Conservation (phyloP, 805 yeast species). For the Yamadazyma sp. region DNA sequence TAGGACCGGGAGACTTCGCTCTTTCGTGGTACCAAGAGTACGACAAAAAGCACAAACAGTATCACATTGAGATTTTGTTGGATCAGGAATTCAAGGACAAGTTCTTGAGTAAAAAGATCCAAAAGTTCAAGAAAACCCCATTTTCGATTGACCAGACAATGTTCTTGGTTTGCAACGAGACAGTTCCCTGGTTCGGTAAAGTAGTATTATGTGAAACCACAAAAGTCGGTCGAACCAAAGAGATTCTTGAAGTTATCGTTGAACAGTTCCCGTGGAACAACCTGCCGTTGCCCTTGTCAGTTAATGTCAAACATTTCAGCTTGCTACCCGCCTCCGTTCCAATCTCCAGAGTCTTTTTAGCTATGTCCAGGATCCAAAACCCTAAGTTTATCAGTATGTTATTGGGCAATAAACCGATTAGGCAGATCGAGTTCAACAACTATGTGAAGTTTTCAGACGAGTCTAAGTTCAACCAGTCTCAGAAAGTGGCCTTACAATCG, state of each 20-base stretch:
- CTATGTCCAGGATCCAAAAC: constrained; percentile 61
- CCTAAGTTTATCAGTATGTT: constrained; percentile 52
- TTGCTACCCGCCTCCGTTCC: constrained; percentile 65
- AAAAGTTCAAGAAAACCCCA: constrained; percentile 56
- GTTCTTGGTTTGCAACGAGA: constrained; percentile 50
- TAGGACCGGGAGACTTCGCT: constrained; percentile 42
- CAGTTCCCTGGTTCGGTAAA: constrained; percentile 59
- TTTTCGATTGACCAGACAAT: constrained; percentile 59
- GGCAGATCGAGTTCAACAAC: constrained; percentile 58
- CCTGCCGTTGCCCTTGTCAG: constrained; percentile 46
- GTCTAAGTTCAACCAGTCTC: constrained; percentile 54
- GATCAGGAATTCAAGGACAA: constrained; percentile 50
- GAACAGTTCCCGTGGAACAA: constrained; percentile 61
- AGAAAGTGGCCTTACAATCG: constrained; percentile 54
- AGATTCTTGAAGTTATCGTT: constrained; percentile 44
- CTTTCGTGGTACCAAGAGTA: constrained; percentile 54
- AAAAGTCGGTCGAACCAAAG: constrained; percentile 24
- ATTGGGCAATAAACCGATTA: constrained; percentile 54
- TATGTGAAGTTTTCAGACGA: constrained; percentile 48
- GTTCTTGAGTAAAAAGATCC: constrained; percentile 50
- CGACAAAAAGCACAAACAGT: constrained; percentile 39
- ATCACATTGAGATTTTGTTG: constrained; percentile 42
- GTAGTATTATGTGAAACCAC: constrained; percentile 39
- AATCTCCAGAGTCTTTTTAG: constrained; percentile 59
- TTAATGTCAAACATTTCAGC: constrained; percentile 35